A percentile compares a stretch with the other conserved stretches of the same genome.
Evolutionary conservation across 2,329 filamentous ascomycete species (phyloP).

Genomic region (Nigrospora osmanthi): DNA sequence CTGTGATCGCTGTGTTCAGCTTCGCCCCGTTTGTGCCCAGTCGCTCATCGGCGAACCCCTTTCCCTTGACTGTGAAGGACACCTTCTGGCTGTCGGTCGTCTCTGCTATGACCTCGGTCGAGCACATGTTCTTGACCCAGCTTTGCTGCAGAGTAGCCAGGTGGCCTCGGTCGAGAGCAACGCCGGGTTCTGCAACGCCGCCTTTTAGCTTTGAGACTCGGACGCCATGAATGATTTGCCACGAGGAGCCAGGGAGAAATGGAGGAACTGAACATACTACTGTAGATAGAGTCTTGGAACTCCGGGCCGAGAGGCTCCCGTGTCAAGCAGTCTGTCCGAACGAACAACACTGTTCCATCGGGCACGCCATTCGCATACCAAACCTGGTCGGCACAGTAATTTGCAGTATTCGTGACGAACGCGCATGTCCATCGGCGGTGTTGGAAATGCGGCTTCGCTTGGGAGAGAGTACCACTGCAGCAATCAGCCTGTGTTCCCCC

Average conservation of each 20-base stretch:
- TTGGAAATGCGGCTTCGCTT: background rate
- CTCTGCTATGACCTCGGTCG: background rate
- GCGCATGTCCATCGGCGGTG: background rate
- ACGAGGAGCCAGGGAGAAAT: too few relatives aligned
- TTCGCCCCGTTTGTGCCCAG: conserved; percentile 1
- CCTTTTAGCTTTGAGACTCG: too few relatives aligned
- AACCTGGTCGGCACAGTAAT: conserved; percentile 2
- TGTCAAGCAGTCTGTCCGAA: conserved; percentile 10
- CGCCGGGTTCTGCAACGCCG: conserved; percentile 2
- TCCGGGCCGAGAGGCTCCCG: conserved; percentile 7
- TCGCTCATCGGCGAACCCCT: background rate
- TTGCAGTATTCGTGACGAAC: background rate
- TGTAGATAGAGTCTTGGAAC: conserved; percentile 9
- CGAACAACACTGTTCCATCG: conserved; percentile 9
- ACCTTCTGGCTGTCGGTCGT: background rate
- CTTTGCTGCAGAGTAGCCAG: conserved; percentile 2
- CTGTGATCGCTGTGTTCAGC: background rate
- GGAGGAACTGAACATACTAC: background rate
- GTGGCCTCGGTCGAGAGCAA: conserved; percentile 3
- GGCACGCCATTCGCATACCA: conserved; percentile 3
- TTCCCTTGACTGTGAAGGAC: background rate
- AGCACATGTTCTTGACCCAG: conserved; percentile 9
- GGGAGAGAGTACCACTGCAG: conserved; percentile 3
- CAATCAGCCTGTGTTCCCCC: too few relatives aligned
- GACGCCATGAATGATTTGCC: too few relatives aligned